A percentile compares a stretch with the other conserved stretches of the same genome.
These are phyloP conservation scores for Alternaria brassicicola DNA, from an alignment of 2,329 filamentous ascomycete genomes.

Conservation along the genomic window DNA sequence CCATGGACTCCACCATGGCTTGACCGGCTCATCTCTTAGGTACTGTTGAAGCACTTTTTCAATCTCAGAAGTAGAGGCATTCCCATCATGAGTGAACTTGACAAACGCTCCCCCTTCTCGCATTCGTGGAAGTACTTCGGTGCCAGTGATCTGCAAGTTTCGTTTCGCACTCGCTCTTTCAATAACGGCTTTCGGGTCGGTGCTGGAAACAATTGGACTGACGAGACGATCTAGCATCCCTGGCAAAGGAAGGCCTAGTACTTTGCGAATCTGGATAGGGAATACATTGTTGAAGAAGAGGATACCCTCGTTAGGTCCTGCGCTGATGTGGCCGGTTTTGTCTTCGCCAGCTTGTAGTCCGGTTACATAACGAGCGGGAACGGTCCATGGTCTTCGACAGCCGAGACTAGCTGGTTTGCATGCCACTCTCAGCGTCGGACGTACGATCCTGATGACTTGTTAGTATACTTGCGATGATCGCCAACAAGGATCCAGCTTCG, in stretches of 20 bases:
- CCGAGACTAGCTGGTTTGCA: conserved; percentile 1
- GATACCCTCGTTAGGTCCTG: conserved; percentile 77
- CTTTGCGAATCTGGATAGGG: conserved; percentile 74
- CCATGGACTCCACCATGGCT: conserved; percentile 90
- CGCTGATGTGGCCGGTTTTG: conserved; percentile 81
- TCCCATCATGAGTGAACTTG: conserved; percentile 71
- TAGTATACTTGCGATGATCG: conserved; percentile 33
- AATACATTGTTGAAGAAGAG: conserved; percentile 93
- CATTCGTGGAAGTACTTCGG: conserved; percentile 79
- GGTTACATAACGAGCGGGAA: conserved; percentile 36
- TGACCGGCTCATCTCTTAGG: conserved; percentile 72
- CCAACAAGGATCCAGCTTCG: conserved; percentile 22
- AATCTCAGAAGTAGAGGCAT: conserved; percentile 58
- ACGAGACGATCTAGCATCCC: conserved; percentile 60
- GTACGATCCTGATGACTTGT: conserved; percentile 23
- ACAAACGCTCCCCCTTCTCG: conserved; percentile 95
- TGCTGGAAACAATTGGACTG: conserved; percentile 58
- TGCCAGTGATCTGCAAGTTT: conserved; percentile 70
- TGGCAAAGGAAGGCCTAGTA: conserved; percentile 61
- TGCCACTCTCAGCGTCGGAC: conserved; percentile 7
- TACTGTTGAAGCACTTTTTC: conserved; percentile 67
- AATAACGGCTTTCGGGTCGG: conserved; percentile 61
- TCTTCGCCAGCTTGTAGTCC: conserved; percentile 61
- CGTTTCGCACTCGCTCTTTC: conserved; percentile 65
- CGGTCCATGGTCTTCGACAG: conserved; percentile 8